phyloP scores from a whole-genome alignment of 257 asterid species.

The Anisodus tanguticus region DNA sequence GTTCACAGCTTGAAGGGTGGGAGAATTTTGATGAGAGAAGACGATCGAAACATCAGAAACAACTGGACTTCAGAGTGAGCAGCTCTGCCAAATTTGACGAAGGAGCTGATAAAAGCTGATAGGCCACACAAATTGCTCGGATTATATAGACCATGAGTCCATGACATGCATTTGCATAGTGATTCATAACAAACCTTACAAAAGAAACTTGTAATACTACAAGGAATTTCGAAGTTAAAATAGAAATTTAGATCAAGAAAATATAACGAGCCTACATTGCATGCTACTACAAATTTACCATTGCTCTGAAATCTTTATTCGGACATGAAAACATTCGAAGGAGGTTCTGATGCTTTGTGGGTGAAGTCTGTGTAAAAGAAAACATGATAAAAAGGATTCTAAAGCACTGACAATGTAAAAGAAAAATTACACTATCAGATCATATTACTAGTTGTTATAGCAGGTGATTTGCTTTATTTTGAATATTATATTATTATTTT shows the following conservation, averaged over 20 bases:
- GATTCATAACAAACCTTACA: neutral
- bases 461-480: too few relatives aligned
- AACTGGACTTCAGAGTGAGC: slow-evolving; percentile 77
- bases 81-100: slow-evolving; percentile 83
- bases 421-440: too few relatives aligned
- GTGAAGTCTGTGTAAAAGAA: too few relatives aligned
- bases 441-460: too few relatives aligned
- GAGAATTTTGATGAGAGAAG: slow-evolving; percentile 84
- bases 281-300: too few relatives aligned
- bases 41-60: slow-evolving; percentile 82
- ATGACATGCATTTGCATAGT: slow-evolving; percentile 12
- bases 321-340: too few relatives aligned
- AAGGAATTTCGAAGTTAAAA: neutral
- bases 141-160: neutral
- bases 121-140: neutral
- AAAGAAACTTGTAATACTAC: neutral
- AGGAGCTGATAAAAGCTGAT: slow-evolving; percentile 88
- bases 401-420: too few relatives aligned
- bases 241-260: neutral
- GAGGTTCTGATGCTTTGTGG: too few relatives aligned
- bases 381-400: too few relatives aligned
- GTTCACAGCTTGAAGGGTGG: slow-evolving; percentile 85
- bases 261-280: neutral
- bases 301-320: too few relatives aligned
- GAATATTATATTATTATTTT: too few relatives aligned